Evolutionary conservation across 2,329 filamentous ascomycete genomes (phyloP).

Genomic region (Rutstroemia sp.): DNA sequence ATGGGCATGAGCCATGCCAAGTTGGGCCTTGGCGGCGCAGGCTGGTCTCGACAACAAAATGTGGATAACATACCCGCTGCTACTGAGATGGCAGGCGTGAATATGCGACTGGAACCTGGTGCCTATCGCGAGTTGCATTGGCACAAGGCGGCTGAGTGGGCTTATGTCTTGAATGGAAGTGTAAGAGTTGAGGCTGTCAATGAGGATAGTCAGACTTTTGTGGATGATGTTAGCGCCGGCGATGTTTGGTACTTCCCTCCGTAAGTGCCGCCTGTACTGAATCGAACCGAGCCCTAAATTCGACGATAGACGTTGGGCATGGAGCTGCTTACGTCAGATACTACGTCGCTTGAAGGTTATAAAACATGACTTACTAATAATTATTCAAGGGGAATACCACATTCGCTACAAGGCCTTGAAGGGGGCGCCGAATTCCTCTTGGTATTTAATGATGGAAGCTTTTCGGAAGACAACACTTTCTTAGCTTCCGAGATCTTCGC

Average conservation of each 20-base stretch:
- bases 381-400: conserved; percentile 56
- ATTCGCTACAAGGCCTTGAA: conserved; percentile 65
- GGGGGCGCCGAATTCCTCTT: conserved; percentile 60
- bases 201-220: conserved; percentile 67
- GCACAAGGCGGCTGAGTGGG: conserved; percentile 78
- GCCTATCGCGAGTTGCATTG: conserved; percentile 73
- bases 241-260: conserved; percentile 76
- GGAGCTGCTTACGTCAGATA: not conserved
- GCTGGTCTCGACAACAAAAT: conserved; percentile 71
- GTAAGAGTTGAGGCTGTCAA: conserved; percentile 68
- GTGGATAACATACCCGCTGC: conserved; percentile 56
- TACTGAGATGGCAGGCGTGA: conserved; percentile 66
- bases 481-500: conserved; percentile 63
- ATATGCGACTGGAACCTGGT: conserved; percentile 68
- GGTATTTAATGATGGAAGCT: conserved; percentile 52
- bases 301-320: not conserved
- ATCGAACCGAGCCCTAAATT: not conserved
- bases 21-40: conserved; percentile 57
- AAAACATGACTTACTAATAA: not conserved
- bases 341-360: not conserved
- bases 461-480: conserved; percentile 65
- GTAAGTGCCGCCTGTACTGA: conserved; percentile 34
- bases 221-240: conserved; percentile 68
- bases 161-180: conserved; percentile 62
- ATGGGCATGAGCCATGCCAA: conserved; percentile 18